Base-by-base conservation (phyloP, 345 rosid genomes). In the Firmiana major region DNA sequence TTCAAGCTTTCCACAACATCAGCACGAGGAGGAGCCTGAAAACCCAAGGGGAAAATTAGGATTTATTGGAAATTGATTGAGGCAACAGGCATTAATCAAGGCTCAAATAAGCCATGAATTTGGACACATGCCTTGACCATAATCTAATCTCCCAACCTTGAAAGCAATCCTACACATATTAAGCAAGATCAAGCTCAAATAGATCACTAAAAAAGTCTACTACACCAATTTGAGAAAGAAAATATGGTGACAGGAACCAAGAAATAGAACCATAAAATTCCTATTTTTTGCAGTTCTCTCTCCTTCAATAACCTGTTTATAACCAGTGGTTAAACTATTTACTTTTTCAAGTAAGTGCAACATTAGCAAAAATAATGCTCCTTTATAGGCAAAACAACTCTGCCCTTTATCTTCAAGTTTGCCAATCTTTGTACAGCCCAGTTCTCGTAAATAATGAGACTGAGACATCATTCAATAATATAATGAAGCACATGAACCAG, bases 11-110 rank as follows among this genome's bases (percentile, higher is more conserved):
- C 93, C 80, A 95, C 98, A 48, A 92, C 98, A 82, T 93, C 98
- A 81, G 94, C 94, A 51, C 99, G 99, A 3, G 98, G 94, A 16
- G 96, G 99, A 13, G 98, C 99, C 99, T 95, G 84, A 75, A 85
- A 76, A 19, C 34, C 12, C 45, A 73, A 76, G 64, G 12, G 31
- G 38, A 79, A 70, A 38, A 1, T 40, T 53, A 76, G 11, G 57
- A 22, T 24, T 22, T 54, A 10, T 5, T n/a, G 59, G 45, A 12
- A 4, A 73, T 73, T 31, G n/a, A 36, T 63, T 17, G 0, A 17
- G 58, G 45, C 4, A 62, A 45, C 46, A 31, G 22, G 59, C 70
- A 60, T 43, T 16, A 62, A 42, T 45, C 7, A 6, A 28, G 3
- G 19, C 71, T 38, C 26, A 45, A 68, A 42, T 2, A 60, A 63